Evolutionary conservation across 176 grass and related monocot species (phyloP), one percentile per base, ranked within the genome.

Genomic region (Zizania latifolia): DNA sequence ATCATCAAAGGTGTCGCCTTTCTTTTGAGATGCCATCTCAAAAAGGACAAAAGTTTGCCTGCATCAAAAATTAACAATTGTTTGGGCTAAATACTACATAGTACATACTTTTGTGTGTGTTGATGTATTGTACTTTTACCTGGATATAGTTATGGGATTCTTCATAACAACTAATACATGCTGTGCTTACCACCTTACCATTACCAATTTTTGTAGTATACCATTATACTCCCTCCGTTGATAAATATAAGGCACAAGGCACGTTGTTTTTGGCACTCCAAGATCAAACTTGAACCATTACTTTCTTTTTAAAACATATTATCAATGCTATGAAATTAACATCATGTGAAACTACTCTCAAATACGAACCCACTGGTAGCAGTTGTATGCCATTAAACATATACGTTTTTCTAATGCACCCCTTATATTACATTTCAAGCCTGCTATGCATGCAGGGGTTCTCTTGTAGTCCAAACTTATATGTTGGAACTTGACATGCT

Each of bases 401-500:
- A 17, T 53, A 9, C 10, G 19, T 53, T 22, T 53, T 51, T 53
- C 34, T 36, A 36, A 53, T 53, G 48, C 30, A 13, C 29, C 4
- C 15, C 35, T 78, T 78, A 56, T 39, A 68, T 31, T 54, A 21
- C 14, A 67, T 45, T 70, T 43, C 14, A 65, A 26, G 66, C 17
- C 11, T 23, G 9, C 35, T 35, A 37, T 37, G 40, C 39, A 50
- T 62, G 41, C 22, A 43, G 35, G 14, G 35, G 28, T 0, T 41
- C 23, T 57, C 69, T 82, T 64, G 10, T 57, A 33, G 58, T 28
- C 2, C 17, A 15, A 59, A 10, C 8, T 81, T 62, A 64, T n/a
- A n/a, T 45, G 17, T 24, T 43, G n/a, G 19, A 68, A 27, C 10
- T 88, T 83, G 61, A 56, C 12, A 68, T 60, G 8, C 22, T 71